These are phyloP conservation scores for Penicillium herquei DNA, from an alignment of 495 filamentous ascomycete species.

Conservation along the genomic window DNA sequence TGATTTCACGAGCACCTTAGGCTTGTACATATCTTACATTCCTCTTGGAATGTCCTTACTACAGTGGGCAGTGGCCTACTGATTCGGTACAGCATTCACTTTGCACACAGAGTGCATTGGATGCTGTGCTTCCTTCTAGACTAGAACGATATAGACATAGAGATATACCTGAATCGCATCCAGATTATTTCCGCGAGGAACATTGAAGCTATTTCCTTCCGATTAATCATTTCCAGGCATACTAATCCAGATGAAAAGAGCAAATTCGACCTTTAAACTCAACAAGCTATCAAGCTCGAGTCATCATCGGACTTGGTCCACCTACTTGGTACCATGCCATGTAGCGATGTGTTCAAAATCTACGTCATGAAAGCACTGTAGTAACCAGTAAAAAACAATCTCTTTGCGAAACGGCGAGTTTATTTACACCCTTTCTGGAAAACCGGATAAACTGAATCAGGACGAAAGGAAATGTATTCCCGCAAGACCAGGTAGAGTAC, in stretches of 20 bases:
- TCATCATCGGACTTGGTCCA: no score
- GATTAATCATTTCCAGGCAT: no score
- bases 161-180: slow-evolving; percentile 25
- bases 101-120: slow-evolving; percentile 14
- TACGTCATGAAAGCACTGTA: background rate
- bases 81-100: background rate
- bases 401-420: slow-evolving; percentile 31
- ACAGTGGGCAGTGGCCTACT: background rate
- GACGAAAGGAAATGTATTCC: slow-evolving; percentile 31
- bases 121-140: slow-evolving; percentile 10
- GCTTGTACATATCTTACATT: slow-evolving; percentile 30
- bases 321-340: no score
- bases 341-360: background rate
- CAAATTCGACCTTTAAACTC: no score
- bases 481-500: slow-evolving; percentile 45
- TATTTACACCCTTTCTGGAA: slow-evolving; percentile 33
- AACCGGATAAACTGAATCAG: slow-evolving; percentile 15
- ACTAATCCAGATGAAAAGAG: no score
- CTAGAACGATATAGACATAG: slow-evolving; percentile 25
- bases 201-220: no score
- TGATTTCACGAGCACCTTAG: slow-evolving; percentile 18
- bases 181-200: slow-evolving; percentile 19
- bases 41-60: slow-evolving; percentile 11
- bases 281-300: no score
- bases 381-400: background rate